These are phyloP conservation scores for Calonectria pteridis DNA, from an alignment of 2,329 filamentous ascomycete species.

Conservation along the genomic window DNA sequence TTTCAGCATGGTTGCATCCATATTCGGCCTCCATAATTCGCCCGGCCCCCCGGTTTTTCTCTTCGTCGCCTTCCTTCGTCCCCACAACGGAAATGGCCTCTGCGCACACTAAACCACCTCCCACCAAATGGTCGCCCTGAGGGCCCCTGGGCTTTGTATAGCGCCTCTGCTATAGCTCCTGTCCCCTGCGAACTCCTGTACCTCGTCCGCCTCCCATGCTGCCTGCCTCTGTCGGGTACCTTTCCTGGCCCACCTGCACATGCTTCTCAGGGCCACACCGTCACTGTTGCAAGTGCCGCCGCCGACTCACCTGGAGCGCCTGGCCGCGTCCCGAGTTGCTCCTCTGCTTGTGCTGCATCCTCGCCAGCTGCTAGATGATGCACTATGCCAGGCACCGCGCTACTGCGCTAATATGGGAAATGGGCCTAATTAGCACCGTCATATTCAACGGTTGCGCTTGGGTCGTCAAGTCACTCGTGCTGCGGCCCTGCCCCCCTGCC, in stretches of 20 bases:
- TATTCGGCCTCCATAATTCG: too few species aligned
- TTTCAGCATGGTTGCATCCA: not conserved
- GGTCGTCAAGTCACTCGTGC: slow-evolving; percentile 12
- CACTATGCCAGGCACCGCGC: not conserved
- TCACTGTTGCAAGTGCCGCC: slow-evolving; percentile 19
- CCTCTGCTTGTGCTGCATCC: not conserved
- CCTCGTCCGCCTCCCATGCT: not conserved
- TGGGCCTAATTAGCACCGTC: slow-evolving; percentile 2
- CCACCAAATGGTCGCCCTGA: slow-evolving; percentile 10
- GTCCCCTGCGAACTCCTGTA: slow-evolving; percentile 1
- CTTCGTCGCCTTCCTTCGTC: not conserved
- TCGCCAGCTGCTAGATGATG: not conserved
- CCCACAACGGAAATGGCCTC: slow-evolving; percentile 1
- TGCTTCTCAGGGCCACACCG: not conserved
- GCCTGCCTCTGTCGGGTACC: not conserved
- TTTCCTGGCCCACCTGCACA: not conserved
- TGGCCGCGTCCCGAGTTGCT: not conserved
- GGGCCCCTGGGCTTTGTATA: slow-evolving; percentile 13
- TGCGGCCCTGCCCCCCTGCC: not conserved
- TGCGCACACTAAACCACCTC: not conserved
- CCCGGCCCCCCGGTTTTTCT: not conserved
- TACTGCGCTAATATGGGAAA: not conserved
- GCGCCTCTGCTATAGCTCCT: slow-evolving; percentile 1
- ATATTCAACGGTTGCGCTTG: slow-evolving; percentile 7
- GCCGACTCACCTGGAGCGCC: not conserved